These are phyloP conservation scores for Phytophthora palmivora DNA, from an alignment of 352 stramenopile species.

Conservation along the genomic window DNA sequence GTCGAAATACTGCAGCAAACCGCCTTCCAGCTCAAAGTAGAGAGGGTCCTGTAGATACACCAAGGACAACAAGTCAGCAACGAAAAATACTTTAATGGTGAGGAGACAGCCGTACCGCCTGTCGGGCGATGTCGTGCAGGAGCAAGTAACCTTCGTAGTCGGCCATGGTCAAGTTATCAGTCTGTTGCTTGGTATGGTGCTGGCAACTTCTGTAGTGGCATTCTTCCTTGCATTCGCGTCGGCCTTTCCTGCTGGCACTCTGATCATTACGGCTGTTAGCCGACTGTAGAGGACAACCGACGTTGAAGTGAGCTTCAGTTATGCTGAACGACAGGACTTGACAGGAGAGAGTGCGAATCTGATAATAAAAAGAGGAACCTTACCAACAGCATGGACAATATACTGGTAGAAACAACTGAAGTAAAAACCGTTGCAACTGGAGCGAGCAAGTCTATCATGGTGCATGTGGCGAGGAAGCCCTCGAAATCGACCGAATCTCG, in stretches of 20 bases:
- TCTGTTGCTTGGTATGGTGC: constrained; percentile 5
- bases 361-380: neutral
- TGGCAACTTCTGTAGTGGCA: constrained; percentile 19
- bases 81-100: neutral
- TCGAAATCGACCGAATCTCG: constrained; percentile 8
- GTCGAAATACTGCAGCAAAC: constrained; percentile 77
- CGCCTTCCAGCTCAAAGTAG: constrained; percentile 79
- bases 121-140: constrained; percentile 62
- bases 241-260: constrained; percentile 17
- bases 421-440: constrained; percentile 6
- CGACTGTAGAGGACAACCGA: neutral
- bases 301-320: constrained; percentile 20
- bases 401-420: neutral
- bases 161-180: constrained; percentile 47
- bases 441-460: constrained; percentile 3
- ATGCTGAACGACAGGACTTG: neutral
- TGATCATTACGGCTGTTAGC: constrained; percentile 20
- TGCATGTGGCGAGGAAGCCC: neutral
- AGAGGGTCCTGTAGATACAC: constrained; percentile 60
- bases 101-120: constrained; percentile 35
- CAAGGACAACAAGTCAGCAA: constrained; percentile 6
- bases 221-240: constrained; percentile 16
- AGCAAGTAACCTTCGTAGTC: constrained; percentile 86
- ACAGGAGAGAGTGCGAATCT: neutral
- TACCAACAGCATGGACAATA: neutral